Percentiles rank a stretch among this genome's conserved stretches.
Evolutionary conservation across 1,284 basidiomycete genomes (phyloP).

Genomic region (Coniferiporia sulphurascens): DNA sequence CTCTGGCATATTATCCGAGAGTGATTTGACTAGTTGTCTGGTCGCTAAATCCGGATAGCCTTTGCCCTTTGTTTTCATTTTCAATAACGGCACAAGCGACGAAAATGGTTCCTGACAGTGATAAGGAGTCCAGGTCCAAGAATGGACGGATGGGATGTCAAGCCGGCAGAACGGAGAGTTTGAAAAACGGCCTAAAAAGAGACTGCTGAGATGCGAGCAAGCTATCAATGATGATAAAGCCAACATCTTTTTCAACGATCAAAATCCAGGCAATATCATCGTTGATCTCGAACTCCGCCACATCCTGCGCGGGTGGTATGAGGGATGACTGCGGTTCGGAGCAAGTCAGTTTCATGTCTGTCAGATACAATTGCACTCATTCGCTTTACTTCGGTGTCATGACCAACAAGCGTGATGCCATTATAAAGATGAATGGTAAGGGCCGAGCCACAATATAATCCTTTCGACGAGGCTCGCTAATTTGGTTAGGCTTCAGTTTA

Average conservation of each 20-base stretch:
- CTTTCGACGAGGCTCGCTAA: slow-evolving; percentile 84
- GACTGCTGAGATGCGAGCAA: not conserved
- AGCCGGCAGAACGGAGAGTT: slow-evolving; percentile 57
- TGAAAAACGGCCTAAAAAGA: slow-evolving; percentile 78
- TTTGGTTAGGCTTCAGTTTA: slow-evolving; percentile 17
- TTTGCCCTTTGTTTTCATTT: slow-evolving; percentile 63
- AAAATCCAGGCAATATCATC: slow-evolving; percentile 69
- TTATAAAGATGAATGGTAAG: slow-evolving; percentile 54
- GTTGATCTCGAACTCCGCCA: slow-evolving; percentile 51
- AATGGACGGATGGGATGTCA: slow-evolving; percentile 44
- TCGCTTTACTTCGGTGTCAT: slow-evolving; percentile 51
- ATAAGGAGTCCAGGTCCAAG: slow-evolving; percentile 64
- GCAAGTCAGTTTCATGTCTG: not conserved
- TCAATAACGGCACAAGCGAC: not conserved
- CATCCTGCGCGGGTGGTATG: slow-evolving; percentile 72
- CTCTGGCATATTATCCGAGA: slow-evolving; percentile 60
- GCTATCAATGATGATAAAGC: slow-evolving; percentile 15
- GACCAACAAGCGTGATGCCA: slow-evolving; percentile 47
- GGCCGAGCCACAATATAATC: slow-evolving; percentile 68
- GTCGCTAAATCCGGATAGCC: slow-evolving; percentile 92
- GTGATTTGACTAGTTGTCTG: slow-evolving; percentile 68
- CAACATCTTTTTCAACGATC: slow-evolving; percentile 88
- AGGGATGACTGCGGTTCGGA: slow-evolving; percentile 50
- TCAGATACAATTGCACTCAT: not conserved
- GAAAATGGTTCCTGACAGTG: slow-evolving; percentile 43